These are phyloP conservation scores for Glebionis coronaria DNA, from an alignment of 129 eudicot species.

Conservation along the genomic window DNA sequence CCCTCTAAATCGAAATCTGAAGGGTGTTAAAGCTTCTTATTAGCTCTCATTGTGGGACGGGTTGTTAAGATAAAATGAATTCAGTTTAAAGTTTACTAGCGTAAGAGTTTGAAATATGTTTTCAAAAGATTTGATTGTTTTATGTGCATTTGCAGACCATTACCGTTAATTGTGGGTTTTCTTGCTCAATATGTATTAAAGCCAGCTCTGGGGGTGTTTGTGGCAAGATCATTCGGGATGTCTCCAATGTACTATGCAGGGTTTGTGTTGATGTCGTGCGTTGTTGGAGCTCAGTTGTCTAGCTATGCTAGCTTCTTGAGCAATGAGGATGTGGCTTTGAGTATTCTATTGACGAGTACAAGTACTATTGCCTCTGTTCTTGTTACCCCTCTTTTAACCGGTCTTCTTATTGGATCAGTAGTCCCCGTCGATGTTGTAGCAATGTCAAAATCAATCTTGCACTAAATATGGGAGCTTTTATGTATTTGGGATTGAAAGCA, in stretches of 20 bases:
- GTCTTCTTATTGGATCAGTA: slow-evolving; percentile 91
- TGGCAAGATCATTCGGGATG: slow-evolving; percentile 80
- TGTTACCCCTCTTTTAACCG: slow-evolving; percentile 87
- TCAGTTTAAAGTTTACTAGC: not conserved
- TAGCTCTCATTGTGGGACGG: no score
- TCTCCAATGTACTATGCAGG: slow-evolving; percentile 80
- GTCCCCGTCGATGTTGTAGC: slow-evolving; percentile 97
- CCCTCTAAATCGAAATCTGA: no score
- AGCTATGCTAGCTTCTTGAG: slow-evolving; percentile 98
- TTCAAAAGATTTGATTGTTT: not conserved
- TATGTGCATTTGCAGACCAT: slow-evolving; percentile 56
- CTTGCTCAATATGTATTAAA: slow-evolving; percentile 67
- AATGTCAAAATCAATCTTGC: slow-evolving; percentile 95
- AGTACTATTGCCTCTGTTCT: slow-evolving; percentile 90
- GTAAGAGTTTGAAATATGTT: not conserved
- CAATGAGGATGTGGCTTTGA: slow-evolving; percentile 90
- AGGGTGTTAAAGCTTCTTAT: no score
- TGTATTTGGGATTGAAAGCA: no score
- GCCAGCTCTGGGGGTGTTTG: slow-evolving; percentile 73
- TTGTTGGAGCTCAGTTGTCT: slow-evolving; percentile 92
- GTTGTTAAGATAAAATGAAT: not conserved
- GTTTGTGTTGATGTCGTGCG: slow-evolving; percentile 87
- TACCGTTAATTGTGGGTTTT: slow-evolving; percentile 78
- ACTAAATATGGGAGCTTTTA: no score
- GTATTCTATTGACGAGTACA: slow-evolving; percentile 89